Base-by-base conservation (phyloP, 768 basidiomycete species). In the Mycena latifolia region DNA sequence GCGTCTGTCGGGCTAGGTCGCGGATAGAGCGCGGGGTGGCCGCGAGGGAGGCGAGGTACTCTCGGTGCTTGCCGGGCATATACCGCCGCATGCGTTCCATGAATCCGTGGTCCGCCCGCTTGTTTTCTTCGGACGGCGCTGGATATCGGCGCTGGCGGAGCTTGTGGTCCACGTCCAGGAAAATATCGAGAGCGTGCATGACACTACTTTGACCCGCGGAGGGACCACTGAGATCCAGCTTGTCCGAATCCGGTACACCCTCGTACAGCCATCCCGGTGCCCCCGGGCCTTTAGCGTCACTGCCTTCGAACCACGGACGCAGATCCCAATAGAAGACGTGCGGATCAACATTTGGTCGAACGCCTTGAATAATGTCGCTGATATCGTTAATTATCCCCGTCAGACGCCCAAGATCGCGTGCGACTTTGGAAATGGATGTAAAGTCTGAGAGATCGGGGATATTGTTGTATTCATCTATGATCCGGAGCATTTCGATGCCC, bases 171-270 rank as follows among this genome's bases (percentile, higher is more conserved):
- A 98, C 90, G 66, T 95, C 93, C 52, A 94, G 86, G 83, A 94
- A 94, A 77, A 96, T 79, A 75, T 94, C 93, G 25, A 94, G 80
- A 11, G 93, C 90, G 70, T 90, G 94, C 83, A 99, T 95, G 60
- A 96, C 86, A 55, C 90, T 91, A 77, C 93, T 95, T 81, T 99
- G 97, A 2, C 97, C 97, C 1, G 95, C 97, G 12, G 93, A 95
- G 25, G 97, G 96, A 0, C 97, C 97, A 63, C 89, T 92, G 57
- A 90, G 85, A 66, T 92, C 88, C 43, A 93, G 86, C 55, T 80
- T 76, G 29, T 86, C 82, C 28, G 81, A 83, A 33, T 86, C 79
- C 7, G 84, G 82, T 10, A 93, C 88, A 0, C 93, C 95, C 72
- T 95, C 91, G 76, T 92, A 98, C 43, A 90, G 79, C 93, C 93